Percentiles rank a stretch among this genome's conserved stretches.
Conservation (phyloP, 768 basidiomycete genomes). For the Sutorius australiensis region DNA sequence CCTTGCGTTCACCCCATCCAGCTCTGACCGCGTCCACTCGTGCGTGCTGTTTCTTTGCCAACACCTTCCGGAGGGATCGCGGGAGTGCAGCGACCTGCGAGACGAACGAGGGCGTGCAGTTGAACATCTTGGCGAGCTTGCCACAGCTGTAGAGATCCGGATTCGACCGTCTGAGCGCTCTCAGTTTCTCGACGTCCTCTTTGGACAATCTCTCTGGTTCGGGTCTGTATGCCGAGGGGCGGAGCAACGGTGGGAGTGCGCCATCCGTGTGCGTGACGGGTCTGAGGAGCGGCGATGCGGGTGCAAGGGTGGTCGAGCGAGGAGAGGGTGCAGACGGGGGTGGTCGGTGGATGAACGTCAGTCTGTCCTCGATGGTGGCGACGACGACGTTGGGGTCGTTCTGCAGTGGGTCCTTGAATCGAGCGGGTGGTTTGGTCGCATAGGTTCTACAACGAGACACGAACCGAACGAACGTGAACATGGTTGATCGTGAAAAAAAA, state of each 20-base stretch:
- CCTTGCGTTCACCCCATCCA: constrained; percentile 70
- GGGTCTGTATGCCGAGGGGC: constrained; percentile 36
- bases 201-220: constrained; percentile 44
- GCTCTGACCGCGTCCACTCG: constrained; percentile 46
- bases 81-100: constrained; percentile 60
- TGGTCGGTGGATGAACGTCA: constrained; percentile 84
- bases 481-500: not conserved
- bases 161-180: constrained; percentile 52
- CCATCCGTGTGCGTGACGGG: constrained; percentile 29
- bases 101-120: constrained; percentile 67
- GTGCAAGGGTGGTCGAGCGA: constrained; percentile 62
- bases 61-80: constrained; percentile 43
- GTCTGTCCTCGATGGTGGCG: constrained; percentile 45
- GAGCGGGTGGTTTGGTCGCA: constrained; percentile 50
- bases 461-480: constrained; percentile 20
- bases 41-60: constrained; percentile 42
- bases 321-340: constrained; percentile 76
- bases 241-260: constrained; percentile 47
- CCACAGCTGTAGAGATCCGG: constrained; percentile 58
- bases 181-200: constrained; percentile 53
- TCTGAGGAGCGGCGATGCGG: constrained; percentile 67
- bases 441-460: constrained; percentile 32
- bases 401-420: constrained; percentile 53
- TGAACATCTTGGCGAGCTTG: constrained; percentile 73
- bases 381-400: constrained; percentile 52